Evolutionary conservation across 495 filamentous ascomycete species (phyloP), one percentile per base, ranked within the genome.

Genomic region (Peziza echinospora): DNA sequence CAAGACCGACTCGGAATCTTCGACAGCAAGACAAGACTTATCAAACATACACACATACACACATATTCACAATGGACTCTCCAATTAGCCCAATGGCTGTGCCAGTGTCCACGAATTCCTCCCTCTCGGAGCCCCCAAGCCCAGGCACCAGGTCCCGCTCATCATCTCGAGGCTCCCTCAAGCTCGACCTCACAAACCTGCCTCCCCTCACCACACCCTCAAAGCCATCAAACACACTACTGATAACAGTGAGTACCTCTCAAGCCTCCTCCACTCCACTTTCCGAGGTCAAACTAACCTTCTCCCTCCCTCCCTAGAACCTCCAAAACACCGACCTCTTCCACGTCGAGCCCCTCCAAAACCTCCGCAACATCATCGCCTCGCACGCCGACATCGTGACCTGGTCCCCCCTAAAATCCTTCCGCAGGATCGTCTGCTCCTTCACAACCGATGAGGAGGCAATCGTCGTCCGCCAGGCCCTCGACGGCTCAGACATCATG

Each of bases 371-470:
- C 28, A 72, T 79, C 43, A 78, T 94, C 61, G 65, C 69, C 53
- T 53, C 66, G 19, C 68, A 77, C 22, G 81, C 78, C 0, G 72
- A 76, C 4, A 72, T 94, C 48, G 77, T 89, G 67, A 75, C 78
- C 47, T 96, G 85, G 75, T 82, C 84, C 25, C 89, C 89, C 0
- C 73, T 97, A 26, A 86, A 84, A 51, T 93, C 84, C 16, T 77
- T 96, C 68, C 79, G 80, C 55, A 82, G 89, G 57, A 87, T 97
- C 59, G 71, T 93, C 57, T 80, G 80, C 55, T 89, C 85, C 43
- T 96, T 96, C 72, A 68, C 69, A 59, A 71, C 71, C 49, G 70
- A 70, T 44, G 70, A 78, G 34, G 77, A 77, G 47, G 84, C 89
- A 26, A 77, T 87, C 57, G 69, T 72, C 46, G 68, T 77, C 40